phyloP scores from a whole-genome alignment of 2,329 filamentous ascomycete genomes.

The Beauveria sp. region DNA sequence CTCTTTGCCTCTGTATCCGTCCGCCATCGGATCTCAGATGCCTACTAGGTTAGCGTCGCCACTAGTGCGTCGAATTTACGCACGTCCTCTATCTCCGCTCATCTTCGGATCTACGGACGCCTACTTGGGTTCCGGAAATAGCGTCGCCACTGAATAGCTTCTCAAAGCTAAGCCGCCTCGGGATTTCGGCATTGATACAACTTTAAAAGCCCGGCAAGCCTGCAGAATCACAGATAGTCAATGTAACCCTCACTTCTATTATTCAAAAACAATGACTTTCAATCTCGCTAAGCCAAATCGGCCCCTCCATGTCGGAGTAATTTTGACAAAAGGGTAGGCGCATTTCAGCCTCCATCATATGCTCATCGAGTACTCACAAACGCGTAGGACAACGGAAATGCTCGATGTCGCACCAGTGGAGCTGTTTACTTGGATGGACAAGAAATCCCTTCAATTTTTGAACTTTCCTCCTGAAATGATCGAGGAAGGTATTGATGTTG shows the following conservation, averaged over 20 bases:
- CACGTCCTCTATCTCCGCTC: neutral
- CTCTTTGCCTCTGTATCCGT: no score
- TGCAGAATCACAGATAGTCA: no score
- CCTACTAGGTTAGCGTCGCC: no score
- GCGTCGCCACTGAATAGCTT: neutral
- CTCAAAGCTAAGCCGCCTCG: neutral
- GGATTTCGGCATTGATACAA: neutral
- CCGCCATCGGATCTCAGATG: no score
- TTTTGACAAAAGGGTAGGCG: neutral
- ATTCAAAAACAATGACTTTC: neutral
- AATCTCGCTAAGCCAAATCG: neutral
- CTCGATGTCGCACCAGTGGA: neutral
- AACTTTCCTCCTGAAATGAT: neutral
- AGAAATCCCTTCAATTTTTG: neutral
- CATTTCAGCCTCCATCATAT: neutral
- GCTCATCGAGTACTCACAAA: neutral
- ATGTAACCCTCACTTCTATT: neutral
- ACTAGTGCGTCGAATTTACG: no score
- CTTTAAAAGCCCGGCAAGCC: neutral
- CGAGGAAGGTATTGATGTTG: neutral
- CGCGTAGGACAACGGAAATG: neutral
- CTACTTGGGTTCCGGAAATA: no score
- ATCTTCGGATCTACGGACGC: neutral
- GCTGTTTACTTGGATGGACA: neutral
- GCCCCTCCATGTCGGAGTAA: neutral